These are phyloP conservation scores for Colletotrichum orbiculare DNA, from an alignment of 2,329 filamentous ascomycete genomes.

Conservation along the genomic window DNA sequence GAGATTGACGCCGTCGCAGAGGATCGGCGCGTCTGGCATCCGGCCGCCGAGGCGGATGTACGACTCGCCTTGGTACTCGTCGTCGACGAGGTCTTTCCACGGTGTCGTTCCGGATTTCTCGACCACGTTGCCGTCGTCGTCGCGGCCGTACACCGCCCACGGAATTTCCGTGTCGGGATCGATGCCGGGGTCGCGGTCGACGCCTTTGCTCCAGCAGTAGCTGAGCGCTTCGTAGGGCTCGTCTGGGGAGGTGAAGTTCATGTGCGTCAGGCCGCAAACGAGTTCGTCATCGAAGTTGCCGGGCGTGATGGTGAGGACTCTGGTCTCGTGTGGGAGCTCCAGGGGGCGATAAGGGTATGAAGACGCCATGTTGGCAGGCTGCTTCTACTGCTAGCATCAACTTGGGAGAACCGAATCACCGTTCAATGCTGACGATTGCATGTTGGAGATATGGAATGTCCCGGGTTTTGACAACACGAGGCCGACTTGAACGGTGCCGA, in stretches of 20 bases:
- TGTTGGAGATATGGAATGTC: too few species aligned
- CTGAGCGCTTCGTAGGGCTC: constrained; percentile 40
- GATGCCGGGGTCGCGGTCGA: neutral
- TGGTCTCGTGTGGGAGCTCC: constrained; percentile 27
- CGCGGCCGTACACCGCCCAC: constrained; percentile 22
- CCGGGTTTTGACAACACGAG: too few species aligned
- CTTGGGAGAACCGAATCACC: too few species aligned
- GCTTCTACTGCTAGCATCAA: too few species aligned
- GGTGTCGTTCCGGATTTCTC: neutral
- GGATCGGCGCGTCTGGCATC: constrained; percentile 23
- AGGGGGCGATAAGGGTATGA: constrained; percentile 21
- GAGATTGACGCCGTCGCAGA: constrained; percentile 22
- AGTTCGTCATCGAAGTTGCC: constrained; percentile 21
- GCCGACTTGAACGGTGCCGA: too few species aligned
- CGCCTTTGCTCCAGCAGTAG: constrained; percentile 40
- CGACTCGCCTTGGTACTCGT: constrained; percentile 34
- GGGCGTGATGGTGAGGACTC: constrained; percentile 23
- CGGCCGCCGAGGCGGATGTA: constrained; percentile 24
- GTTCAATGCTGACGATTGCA: too few species aligned
- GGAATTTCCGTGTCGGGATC: constrained; percentile 9
- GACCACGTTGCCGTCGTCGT: constrained; percentile 1
- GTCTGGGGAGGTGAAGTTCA: constrained; percentile 5
- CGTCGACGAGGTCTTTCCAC: constrained; percentile 39
- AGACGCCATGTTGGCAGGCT: too few species aligned
- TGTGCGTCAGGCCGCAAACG: constrained; percentile 12